Evolutionary conservation across 1,284 basidiomycete species (phyloP).

Genomic region (Malassezia yamatoensis): DNA sequence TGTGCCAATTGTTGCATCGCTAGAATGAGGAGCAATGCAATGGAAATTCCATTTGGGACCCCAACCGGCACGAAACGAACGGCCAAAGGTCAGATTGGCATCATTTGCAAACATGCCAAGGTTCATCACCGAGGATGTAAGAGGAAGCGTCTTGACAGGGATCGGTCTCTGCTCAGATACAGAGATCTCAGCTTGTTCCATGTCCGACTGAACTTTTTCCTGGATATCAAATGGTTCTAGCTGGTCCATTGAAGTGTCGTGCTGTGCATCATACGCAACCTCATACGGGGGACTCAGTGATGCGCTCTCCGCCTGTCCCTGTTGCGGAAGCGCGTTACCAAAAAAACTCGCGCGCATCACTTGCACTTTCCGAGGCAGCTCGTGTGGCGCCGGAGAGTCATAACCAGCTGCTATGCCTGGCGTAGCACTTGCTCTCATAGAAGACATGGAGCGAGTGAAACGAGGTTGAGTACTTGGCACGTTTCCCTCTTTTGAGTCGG

Average conservation of each 20-base stretch:
- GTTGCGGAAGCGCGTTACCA: constrained; percentile 29
- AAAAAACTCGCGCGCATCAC: constrained; percentile 49
- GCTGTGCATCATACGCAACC: neutral
- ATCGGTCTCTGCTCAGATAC: neutral
- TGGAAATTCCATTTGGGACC: constrained; percentile 68
- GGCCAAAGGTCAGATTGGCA: constrained; percentile 71
- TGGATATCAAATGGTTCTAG: neutral
- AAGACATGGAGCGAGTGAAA: neutral
- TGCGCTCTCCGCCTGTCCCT: constrained; percentile 14
- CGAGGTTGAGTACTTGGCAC: neutral
- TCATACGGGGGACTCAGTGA: constrained; percentile 3
- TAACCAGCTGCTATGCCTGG: constrained; percentile 1
- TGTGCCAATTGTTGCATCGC: neutral
- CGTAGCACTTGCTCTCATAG: constrained; percentile 6
- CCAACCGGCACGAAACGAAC: constrained; percentile 80
- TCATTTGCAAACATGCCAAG: constrained; percentile 55
- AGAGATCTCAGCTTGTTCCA: neutral
- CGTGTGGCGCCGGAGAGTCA: constrained; percentile 4
- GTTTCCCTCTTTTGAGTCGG: constrained; percentile 3
- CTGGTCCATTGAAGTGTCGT: neutral
- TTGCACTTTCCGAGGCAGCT: constrained; percentile 38
- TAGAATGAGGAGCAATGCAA: neutral
- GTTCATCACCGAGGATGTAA: neutral
- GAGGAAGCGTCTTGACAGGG: constrained; percentile 1
- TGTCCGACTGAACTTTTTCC: neutral